Conservation (phyloP, 2,329 filamentous ascomycete species). For the Colletotrichum incanum region DNA sequence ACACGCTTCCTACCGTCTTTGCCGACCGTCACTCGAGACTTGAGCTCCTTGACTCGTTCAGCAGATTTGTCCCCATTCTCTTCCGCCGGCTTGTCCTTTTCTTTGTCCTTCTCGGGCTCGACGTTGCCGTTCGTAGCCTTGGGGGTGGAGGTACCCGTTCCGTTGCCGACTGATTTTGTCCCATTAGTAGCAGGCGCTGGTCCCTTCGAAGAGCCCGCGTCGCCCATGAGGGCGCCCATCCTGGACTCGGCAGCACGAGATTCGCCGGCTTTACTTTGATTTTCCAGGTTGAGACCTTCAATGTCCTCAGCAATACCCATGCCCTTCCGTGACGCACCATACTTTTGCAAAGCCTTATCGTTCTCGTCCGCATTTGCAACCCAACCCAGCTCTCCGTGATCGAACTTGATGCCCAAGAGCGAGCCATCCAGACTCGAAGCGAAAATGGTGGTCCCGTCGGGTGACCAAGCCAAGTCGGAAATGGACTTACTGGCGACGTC, state of each 20-base stretch:
- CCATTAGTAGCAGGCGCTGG: conserved; percentile 65
- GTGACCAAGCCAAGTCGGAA: conserved; percentile 94
- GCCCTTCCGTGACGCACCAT: conserved; percentile 87
- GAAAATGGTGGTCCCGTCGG: conserved; percentile 90
- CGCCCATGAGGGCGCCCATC: conserved; percentile 99
- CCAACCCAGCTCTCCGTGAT: conserved; percentile 90
- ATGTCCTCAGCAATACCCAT: conserved; percentile 95
- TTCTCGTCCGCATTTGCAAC: conserved; percentile 90
- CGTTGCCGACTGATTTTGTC: conserved; percentile 59
- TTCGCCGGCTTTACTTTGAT: conserved; percentile 92
- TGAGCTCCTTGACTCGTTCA: conserved; percentile 74
- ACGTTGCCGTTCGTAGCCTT: conserved; percentile 59
- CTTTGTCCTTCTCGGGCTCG: conserved; percentile 55
- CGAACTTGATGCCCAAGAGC: conserved; percentile 86
- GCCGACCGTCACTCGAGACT: conserved; percentile 92
- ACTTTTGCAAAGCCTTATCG: conserved; percentile 92
- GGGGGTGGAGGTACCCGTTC: conserved; percentile 52
- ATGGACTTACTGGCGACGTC: conserved; percentile 93
- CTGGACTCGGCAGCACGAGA: conserved; percentile 90
- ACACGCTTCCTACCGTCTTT: conserved; percentile 98
- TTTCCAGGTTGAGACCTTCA: conserved; percentile 88
- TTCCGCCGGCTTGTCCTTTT: conserved; percentile 53
- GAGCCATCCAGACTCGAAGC: conserved; percentile 91
- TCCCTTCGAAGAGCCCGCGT: conserved; percentile 72
- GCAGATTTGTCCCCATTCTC: conserved; percentile 69